Evolutionary conservation across 805 yeast species (phyloP), one percentile per base, ranked within the genome.

Genomic region (Starmerella apicola): DNA sequence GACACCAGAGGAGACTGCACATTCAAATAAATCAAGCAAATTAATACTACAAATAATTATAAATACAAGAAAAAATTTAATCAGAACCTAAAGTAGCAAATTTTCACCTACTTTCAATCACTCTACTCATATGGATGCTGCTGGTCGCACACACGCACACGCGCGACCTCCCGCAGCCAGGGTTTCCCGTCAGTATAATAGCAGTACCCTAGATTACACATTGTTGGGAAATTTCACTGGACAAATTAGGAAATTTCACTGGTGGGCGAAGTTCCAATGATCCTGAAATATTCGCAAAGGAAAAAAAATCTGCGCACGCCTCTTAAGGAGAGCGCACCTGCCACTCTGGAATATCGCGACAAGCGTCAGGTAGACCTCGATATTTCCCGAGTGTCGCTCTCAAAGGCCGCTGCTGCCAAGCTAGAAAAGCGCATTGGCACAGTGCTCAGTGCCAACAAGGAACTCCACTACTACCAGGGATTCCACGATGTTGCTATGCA

Each of bases 401-500:
- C 23, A 36, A 50, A 28, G 48, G 60, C 16, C 59, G 64, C 45
- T 41, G 56, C 32, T 49, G 51, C 34, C 38, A 36, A 42, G n/a
- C 58, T 76, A 4, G 41, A 41, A 25, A 38, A 38, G 21, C 47
- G 54, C 18, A 46, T 52, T 15, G 38, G 70, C 12, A 62, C 64
- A 16, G 64, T 84, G 2, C 63, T 91, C 12, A 60, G 83, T 29
- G 67, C 65, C 13, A 63, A 77, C 48, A 86, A 86, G 0, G 52
- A 58, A 3, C 62, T 86, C 31, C 65, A 73, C 43, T 88, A 88
- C 58, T 88, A 85, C 57, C 98, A 88, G 60, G 98, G 98, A 0
- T 83, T 71, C 57, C 97, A 88, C 58, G 97, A 91, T 52, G 65
- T 91, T 17, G 85, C 83, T 1, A 54, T 78, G 15, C 71, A 78